A percentile compares a stretch with the other conserved stretches of the same genome.
phyloP scores from a whole-genome alignment of 352 stramenopile species.

The Pythium phragmitis region DNA sequence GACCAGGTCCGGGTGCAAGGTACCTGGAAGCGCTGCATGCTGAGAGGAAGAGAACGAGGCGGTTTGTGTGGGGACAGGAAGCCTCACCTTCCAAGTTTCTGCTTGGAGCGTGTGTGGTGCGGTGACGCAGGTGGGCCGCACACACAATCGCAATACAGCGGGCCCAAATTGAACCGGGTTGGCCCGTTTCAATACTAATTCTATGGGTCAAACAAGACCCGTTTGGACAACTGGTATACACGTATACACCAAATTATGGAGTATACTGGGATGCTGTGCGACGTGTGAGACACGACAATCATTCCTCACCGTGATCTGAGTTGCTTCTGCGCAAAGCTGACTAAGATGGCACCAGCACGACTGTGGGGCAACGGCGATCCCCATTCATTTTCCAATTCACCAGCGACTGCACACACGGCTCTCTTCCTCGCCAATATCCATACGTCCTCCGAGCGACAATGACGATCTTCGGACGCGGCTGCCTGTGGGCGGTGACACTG shows the following conservation, averaged over 20 bases:
- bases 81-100: conserved; percentile 17
- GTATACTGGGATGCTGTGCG: not conserved
- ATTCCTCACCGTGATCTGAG: conserved; percentile 9
- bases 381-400: not conserved
- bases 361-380: not conserved
- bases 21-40: conserved; percentile 73
- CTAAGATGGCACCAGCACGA: conserved; percentile 3
- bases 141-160: conserved; percentile 4
- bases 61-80: conserved; percentile 7
- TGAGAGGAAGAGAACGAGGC: conserved; percentile 7
- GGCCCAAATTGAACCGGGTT: not conserved
- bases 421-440: not conserved
- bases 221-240: not conserved
- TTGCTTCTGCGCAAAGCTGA: not conserved
- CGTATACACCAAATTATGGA: not conserved
- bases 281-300: conserved; percentile 16
- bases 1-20: conserved; percentile 6
- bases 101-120: conserved; percentile 25
- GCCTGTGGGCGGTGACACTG: not conserved
- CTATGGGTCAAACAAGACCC: not conserved
- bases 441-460: not conserved
- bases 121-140: conserved; percentile 28
- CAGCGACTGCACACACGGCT: not conserved
- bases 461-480: not conserved
- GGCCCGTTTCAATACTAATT: not conserved